Conservation (phyloP, 768 basidiomycete genomes). For the Kwoniella newhampshirensis region DNA sequence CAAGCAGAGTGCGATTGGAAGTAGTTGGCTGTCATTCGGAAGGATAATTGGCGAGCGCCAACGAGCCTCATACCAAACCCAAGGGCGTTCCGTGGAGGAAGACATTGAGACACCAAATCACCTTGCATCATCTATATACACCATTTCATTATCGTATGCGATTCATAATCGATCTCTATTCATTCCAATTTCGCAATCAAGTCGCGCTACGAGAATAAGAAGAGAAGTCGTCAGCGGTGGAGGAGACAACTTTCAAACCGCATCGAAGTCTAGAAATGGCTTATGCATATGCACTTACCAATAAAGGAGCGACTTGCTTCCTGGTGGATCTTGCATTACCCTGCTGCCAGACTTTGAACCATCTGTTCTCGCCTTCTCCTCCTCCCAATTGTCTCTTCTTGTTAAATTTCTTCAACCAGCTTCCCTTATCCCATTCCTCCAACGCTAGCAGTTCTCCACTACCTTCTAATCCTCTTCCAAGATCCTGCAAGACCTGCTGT, state of each 20-base stretch:
- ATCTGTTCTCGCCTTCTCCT: conserved; percentile 13
- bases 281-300: conserved; percentile 38
- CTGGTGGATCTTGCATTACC: conserved; percentile 54
- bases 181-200: conserved; percentile 34
- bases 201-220: conserved; percentile 27
- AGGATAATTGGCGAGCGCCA: too few species aligned
- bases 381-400: conserved; percentile 19
- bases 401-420: conserved; percentile 20
- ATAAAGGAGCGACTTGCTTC: conserved; percentile 54
- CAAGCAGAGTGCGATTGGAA: conserved; percentile 33
- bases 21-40: not conserved
- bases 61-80: too few species aligned
- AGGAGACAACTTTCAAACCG: not conserved
- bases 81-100: too few species aligned
- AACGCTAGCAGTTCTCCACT: conserved; percentile 59
- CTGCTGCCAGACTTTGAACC: conserved; percentile 54
- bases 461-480: conserved; percentile 63
- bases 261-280: not conserved
- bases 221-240: not conserved
- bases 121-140: conserved; percentile 9
- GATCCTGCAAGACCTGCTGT: conserved; percentile 57
- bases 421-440: conserved; percentile 56
- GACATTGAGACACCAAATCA: too few species aligned
- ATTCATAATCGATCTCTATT: too few species aligned
- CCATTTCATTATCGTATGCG: not conserved